Evolutionary conservation across 2,329 filamentous ascomycete genomes (phyloP), one percentile per base, ranked within the genome.

Genomic region (Tolypocladium paradoxum): DNA sequence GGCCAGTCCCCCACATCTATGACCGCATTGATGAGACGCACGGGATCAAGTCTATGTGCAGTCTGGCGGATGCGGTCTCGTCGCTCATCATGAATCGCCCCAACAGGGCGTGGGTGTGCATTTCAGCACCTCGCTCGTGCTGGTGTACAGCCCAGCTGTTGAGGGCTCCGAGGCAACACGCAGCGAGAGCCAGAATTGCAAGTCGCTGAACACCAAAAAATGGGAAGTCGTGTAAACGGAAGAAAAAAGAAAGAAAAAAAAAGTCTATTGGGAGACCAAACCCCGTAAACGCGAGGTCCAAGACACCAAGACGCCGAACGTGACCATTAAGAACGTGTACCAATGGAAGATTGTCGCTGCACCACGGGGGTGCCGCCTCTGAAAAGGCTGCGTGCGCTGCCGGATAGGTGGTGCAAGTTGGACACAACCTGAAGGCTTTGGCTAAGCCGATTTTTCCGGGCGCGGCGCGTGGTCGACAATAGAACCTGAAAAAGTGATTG

Each of bases 311-410:
- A 55, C 65, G 65, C 66, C 68, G 38, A 54, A 57, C 56, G 57
- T 62, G 58, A 63, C 60, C 63, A 69, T 69, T 68, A 68, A 64
- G 60, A 68, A 60, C 62, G 53, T 68, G 53, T 67, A 64, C 52
- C 54, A 52, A 51, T 27, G 50, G 50, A 51, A 51, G n/a, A 45
- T 35, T 54, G 54, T 51, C 51, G 50, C 33, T 34, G 14, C 8
- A 37, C 35, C 31, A 18, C 8, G 37, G 27, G 9, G 2, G 9
- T 29, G 43, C 27, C 27, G 20, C 18, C 43, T 31, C 27, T 46
- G 24, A 33, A 31, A 46, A 46, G 18, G 27, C 27, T 46, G 16
- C 9, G 43, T 14, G 9, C 6, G 7, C 43, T 31, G 43, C 43
- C 27, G 18, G 12, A 4, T 12, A 12, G 27, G 27, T 20, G 8